phyloP scores from a whole-genome alignment of 2,329 filamentous ascomycete genomes.

The Fusarium burgessii region DNA sequence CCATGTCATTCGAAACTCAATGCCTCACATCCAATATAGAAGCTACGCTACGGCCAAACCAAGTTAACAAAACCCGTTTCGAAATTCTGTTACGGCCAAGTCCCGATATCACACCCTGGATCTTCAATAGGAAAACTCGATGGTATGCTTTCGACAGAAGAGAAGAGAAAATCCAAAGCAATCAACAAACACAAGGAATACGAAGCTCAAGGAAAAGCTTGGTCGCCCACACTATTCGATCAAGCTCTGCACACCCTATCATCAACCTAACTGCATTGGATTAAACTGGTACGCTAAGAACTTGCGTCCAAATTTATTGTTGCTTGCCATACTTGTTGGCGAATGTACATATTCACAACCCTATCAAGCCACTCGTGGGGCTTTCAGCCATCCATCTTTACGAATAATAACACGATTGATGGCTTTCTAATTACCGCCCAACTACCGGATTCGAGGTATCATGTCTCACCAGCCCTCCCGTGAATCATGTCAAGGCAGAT shows the following conservation, averaged over 20 bases:
- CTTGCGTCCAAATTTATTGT: slow-evolving; percentile 12
- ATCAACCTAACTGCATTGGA: slow-evolving; percentile 25
- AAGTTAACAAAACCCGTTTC: background rate
- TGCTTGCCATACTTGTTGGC: slow-evolving; percentile 25
- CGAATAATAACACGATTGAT: slow-evolving; percentile 33
- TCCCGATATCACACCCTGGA: background rate
- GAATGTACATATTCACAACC: slow-evolving; percentile 16
- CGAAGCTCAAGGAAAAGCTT: slow-evolving; percentile 29
- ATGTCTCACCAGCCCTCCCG: slow-evolving; percentile 27
- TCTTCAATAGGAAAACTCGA: slow-evolving; percentile 12
- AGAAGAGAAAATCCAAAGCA: slow-evolving; percentile 26
- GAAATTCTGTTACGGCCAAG: background rate
- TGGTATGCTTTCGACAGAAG: slow-evolving; percentile 27
- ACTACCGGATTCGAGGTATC: slow-evolving; percentile 31
- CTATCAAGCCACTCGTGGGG: slow-evolving; percentile 18
- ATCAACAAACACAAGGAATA: slow-evolving; percentile 30
- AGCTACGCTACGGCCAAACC: background rate
- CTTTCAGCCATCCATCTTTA: slow-evolving; percentile 29
- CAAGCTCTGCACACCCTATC: slow-evolving; percentile 17
- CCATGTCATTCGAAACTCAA: background rate
- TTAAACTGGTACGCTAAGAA: slow-evolving; percentile 19
- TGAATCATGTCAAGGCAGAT: slow-evolving; percentile 19
- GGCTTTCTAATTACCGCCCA: slow-evolving; percentile 35
- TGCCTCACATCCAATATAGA: background rate
- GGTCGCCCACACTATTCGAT: slow-evolving; percentile 13